Percentiles rank a stretch among this genome's conserved stretches.
Conservation (phyloP, 208 protist species). For the Strigomonas galati region DNA sequence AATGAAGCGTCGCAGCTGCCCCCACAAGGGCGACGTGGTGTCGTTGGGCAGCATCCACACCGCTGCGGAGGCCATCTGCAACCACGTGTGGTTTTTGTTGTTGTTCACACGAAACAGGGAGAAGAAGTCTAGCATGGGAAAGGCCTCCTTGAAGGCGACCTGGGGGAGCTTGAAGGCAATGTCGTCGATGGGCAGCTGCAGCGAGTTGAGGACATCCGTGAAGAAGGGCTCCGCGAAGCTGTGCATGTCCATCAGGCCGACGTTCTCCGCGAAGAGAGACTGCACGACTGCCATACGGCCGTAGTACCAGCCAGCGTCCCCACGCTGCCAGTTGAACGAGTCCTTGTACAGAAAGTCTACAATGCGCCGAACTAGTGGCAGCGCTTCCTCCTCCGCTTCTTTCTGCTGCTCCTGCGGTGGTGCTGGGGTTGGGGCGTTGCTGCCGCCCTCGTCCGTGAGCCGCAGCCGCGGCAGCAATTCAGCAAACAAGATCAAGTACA, state of each 20-base stretch:
- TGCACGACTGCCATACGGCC: background rate
- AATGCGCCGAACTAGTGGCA: conserved; percentile 24
- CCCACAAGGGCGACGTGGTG: conserved; percentile 56
- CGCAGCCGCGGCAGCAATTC: conserved; percentile 27
- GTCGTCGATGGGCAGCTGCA: conserved; percentile 37
- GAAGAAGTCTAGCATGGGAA: background rate
- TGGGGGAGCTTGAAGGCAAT: conserved; percentile 9
- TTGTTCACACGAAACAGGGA: conserved; percentile 4
- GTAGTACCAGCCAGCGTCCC: background rate
- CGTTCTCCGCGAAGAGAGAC: conserved; percentile 12
- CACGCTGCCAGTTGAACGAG: conserved; percentile 29
- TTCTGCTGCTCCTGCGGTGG: no score
- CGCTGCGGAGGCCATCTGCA: background rate
- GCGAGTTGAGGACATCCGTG: conserved; percentile 34
- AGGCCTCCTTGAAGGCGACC: background rate
- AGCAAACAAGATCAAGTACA: conserved; percentile 26
- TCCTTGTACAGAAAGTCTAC: conserved; percentile 54
- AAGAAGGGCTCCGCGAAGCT: conserved; percentile 73
- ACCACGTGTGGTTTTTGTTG: background rate
- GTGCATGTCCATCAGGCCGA: conserved; percentile 45
- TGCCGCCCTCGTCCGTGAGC: conserved; percentile 8
- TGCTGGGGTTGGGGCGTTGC: no score
- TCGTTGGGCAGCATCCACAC: conserved; percentile 6
- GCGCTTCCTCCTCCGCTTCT: conserved; percentile 7
- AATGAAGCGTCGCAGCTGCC: conserved; percentile 73